Conservation (phyloP, 768 basidiomycete genomes). For the Russula sp. region DNA sequence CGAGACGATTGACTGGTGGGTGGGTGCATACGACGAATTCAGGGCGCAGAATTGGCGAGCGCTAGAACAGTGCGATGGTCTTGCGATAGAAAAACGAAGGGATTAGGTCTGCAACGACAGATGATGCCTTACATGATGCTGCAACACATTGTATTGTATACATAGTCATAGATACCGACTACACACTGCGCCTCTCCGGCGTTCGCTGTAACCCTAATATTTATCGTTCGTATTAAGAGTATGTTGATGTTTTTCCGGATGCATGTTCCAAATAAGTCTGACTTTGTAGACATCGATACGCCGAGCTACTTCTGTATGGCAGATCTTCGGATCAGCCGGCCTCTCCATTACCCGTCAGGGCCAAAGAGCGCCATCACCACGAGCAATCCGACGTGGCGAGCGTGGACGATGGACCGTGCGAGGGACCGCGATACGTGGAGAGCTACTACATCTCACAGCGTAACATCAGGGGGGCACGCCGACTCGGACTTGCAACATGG, state of each 20-base stretch:
- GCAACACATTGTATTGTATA: no score
- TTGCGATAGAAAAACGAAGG: neutral
- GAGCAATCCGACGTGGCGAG: neutral
- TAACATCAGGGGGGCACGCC: no score
- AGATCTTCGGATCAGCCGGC: neutral
- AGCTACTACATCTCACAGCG: no score
- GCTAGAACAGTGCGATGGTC: slow-evolving; percentile 4
- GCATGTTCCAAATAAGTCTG: neutral
- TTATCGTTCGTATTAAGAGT: neutral
- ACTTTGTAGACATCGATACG: neutral
- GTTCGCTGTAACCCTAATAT: neutral
- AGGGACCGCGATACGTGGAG: no score
- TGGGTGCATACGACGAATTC: slow-evolving; percentile 25
- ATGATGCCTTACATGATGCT: neutral
- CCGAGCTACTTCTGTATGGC: neutral
- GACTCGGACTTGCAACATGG: no score
- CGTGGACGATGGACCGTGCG: no score
- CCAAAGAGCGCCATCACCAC: neutral
- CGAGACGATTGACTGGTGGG: slow-evolving; percentile 29
- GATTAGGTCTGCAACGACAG: no score
- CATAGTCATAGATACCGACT: neutral
- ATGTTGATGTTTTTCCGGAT: neutral
- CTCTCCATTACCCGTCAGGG: neutral
- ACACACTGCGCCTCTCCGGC: neutral
- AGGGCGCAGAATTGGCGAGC: slow-evolving; percentile 11